phyloP scores from a whole-genome alignment of 352 stramenopile genomes.

The Phytopythium chamaehyphon region DNA sequence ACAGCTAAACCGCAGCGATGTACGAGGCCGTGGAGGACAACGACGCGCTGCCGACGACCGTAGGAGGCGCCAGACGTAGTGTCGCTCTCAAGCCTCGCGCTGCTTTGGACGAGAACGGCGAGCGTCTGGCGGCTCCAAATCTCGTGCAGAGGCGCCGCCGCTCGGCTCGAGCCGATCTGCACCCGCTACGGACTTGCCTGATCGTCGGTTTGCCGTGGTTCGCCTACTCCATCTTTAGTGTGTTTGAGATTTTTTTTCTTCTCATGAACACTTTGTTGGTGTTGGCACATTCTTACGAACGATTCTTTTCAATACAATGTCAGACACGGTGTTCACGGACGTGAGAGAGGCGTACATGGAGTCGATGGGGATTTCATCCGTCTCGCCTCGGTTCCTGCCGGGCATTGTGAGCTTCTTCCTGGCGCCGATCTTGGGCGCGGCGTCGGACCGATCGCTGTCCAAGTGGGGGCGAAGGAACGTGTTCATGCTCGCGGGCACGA shows the following conservation, averaged over 20 bases:
- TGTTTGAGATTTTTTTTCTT: constrained; percentile 10
- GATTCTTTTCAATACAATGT: too few species aligned
- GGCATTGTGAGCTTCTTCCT: constrained; percentile 62
- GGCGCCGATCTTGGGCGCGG: constrained; percentile 60
- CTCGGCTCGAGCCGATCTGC: constrained; percentile 7
- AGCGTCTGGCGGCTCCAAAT: too few species aligned
- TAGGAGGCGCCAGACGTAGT: too few species aligned
- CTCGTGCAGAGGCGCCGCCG: too few species aligned
- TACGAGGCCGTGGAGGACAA: too few species aligned
- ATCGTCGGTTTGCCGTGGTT: constrained; percentile 73
- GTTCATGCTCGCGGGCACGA: constrained; percentile 48
- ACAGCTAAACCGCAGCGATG: too few species aligned
- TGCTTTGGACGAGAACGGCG: too few species aligned
- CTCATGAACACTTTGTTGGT: constrained; percentile 1
- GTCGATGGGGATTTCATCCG: constrained; percentile 60
- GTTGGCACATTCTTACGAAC: background rate
- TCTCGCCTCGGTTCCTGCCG: constrained; percentile 58
- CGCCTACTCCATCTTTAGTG: constrained; percentile 68
- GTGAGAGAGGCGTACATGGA: constrained; percentile 64
- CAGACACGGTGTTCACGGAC: constrained; percentile 72
- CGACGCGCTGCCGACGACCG: too few species aligned
- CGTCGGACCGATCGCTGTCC: constrained; percentile 67
- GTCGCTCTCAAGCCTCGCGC: too few species aligned
- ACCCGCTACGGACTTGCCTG: constrained; percentile 50
- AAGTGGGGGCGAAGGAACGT: constrained; percentile 68